Percentiles rank a stretch among this genome's conserved stretches.
Conservation (phyloP, 176 grass and related monocot species). For the Phyllostachys edulis region DNA sequence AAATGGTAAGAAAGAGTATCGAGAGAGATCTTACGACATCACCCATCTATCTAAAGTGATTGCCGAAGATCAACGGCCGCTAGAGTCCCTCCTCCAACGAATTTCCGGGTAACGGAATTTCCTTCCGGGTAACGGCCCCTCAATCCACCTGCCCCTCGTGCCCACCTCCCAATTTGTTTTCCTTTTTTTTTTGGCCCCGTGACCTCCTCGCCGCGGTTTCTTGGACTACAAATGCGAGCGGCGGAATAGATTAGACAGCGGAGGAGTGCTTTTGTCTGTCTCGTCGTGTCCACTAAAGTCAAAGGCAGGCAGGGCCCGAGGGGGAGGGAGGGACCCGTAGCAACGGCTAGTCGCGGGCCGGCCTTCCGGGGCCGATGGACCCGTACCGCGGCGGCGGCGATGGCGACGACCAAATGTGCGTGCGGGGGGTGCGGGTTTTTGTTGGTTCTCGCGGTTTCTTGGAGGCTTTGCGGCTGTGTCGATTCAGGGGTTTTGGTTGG, state of each 20-base stretch:
- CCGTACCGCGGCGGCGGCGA: neutral
- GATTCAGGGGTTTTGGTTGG: neutral
- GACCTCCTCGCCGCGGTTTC: neutral
- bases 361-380: conserved; percentile 32
- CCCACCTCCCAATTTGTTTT: neutral
- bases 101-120: no score
- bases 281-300: conserved; percentile 10
- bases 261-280: neutral
- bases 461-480: neutral
- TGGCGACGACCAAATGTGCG: conserved; percentile 35
- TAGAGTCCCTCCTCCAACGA: no score
- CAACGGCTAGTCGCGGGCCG: conserved; percentile 47
- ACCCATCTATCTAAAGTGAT: no score
- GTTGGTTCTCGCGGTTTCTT: neutral
- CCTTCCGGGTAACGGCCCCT: no score
- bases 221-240: conserved; percentile 46
- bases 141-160: neutral
- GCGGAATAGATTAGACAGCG: neutral
- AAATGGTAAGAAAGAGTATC: no score
- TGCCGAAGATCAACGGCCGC: no score
- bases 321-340: neutral
- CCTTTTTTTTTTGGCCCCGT: neutral
- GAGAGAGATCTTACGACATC: no score
- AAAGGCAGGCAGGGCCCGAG: neutral
- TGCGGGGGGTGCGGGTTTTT: neutral